phyloP scores from a whole-genome alignment of 1,284 basidiomycete genomes.

The Fomitopsis palustris region DNA sequence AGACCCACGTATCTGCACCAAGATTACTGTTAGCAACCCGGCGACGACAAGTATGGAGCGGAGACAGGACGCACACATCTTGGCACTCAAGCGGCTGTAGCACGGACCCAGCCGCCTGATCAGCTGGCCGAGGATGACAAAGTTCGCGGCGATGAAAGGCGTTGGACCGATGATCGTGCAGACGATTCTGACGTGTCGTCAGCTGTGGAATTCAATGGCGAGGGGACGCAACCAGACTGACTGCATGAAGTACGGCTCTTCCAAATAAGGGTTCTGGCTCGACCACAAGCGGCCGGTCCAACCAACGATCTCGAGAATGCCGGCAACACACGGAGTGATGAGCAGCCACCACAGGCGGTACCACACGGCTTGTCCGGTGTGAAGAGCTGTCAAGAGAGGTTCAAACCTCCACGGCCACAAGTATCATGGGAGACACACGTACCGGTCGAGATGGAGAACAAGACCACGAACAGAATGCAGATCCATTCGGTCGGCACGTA shows the following conservation, averaged over 20 bases:
- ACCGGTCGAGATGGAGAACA: slow-evolving; percentile 29
- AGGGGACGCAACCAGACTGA: slow-evolving; percentile 18
- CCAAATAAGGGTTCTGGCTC: slow-evolving; percentile 19
- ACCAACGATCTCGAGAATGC: slow-evolving; percentile 35
- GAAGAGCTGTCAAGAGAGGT: slow-evolving; percentile 30
- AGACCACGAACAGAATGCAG: slow-evolving; percentile 26
- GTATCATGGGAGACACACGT: slow-evolving; percentile 21
- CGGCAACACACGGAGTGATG: slow-evolving; percentile 33
- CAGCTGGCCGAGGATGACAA: slow-evolving; percentile 44
- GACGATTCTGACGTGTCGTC: slow-evolving; percentile 30
- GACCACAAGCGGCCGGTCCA: slow-evolving; percentile 39
- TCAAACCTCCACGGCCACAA: slow-evolving; percentile 31
- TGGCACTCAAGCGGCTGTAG: slow-evolving; percentile 26
- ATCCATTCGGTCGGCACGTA: slow-evolving; percentile 32
- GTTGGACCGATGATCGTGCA: slow-evolving; percentile 44
- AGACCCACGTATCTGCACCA: slow-evolving; percentile 47
- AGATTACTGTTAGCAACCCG: not conserved
- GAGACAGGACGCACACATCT: slow-evolving; percentile 39
- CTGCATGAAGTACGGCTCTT: slow-evolving; percentile 44
- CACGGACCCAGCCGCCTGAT: slow-evolving; percentile 38
- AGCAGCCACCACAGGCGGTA: slow-evolving; percentile 38
- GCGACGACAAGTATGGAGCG: not conserved
- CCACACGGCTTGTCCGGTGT: slow-evolving; percentile 28
- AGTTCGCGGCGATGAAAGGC: slow-evolving; percentile 46
- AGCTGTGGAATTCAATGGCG: not conserved